A percentile compares a stretch with the other conserved stretches of the same genome.
Evolutionary conservation across 2,329 filamentous ascomycete species (phyloP).

Genomic region (Xylaria sp.): DNA sequence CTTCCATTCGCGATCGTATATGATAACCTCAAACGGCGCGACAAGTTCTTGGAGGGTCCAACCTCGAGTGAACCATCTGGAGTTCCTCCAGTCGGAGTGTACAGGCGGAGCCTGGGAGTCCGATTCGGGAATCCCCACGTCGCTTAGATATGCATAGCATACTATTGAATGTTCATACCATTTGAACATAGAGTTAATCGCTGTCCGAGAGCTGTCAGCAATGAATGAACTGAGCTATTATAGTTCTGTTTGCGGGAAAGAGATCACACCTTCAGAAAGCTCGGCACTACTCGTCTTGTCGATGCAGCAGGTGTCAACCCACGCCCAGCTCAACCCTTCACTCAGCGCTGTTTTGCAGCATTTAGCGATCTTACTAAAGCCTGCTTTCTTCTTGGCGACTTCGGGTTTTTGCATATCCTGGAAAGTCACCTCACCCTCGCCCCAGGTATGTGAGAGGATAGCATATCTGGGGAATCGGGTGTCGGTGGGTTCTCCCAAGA

Average conservation of each 20-base stretch:
- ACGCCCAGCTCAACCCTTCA: slow-evolving; percentile 43
- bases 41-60: slow-evolving; percentile 33
- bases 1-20: slow-evolving; percentile 27
- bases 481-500: slow-evolving; percentile 19
- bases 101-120: background rate
- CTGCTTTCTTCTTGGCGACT: slow-evolving; percentile 28
- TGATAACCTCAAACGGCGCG: slow-evolving; percentile 24
- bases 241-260: background rate
- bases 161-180: slow-evolving; percentile 29
- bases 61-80: slow-evolving; percentile 29
- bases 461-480: slow-evolving; percentile 37
- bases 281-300: slow-evolving; percentile 26
- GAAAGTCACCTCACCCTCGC: slow-evolving; percentile 38
- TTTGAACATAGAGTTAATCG: slow-evolving; percentile 35
- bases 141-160: slow-evolving; percentile 32
- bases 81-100: slow-evolving; percentile 1
- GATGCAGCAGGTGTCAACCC: slow-evolving; percentile 43
- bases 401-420: slow-evolving; percentile 32
- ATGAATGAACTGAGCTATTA: background rate
- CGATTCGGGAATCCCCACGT: slow-evolving; percentile 6
- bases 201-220: background rate
- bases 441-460: slow-evolving; percentile 46
- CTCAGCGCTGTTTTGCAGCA: slow-evolving; percentile 37
- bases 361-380: slow-evolving; percentile 41
- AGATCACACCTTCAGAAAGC: slow-evolving; percentile 21